phyloP scores from a whole-genome alignment of 2,329 filamentous ascomycete genomes.

The Fonsecaea monophora region DNA sequence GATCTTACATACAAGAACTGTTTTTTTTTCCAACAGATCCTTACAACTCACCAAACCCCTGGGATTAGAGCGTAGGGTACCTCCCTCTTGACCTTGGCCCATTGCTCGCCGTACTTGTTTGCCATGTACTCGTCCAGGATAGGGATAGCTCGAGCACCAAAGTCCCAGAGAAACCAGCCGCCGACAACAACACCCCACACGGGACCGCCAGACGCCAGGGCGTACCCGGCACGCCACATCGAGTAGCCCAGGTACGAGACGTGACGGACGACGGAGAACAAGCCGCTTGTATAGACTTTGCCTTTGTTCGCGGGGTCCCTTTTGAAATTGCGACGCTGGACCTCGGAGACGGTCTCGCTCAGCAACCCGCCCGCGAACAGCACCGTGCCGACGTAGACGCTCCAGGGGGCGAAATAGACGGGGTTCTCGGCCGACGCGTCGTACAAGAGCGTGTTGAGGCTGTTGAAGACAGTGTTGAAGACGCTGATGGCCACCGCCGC shows the following conservation, averaged over 20 bases:
- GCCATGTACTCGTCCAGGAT: slow-evolving; percentile 58
- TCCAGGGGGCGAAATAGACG: slow-evolving; percentile 25
- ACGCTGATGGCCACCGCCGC: slow-evolving; percentile 54
- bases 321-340: slow-evolving; percentile 63
- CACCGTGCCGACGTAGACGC: slow-evolving; percentile 56
- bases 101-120: slow-evolving; percentile 46
- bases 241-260: slow-evolving; percentile 63
- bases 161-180: slow-evolving; percentile 55
- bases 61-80: slow-evolving; percentile 52
- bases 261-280: slow-evolving; percentile 59
- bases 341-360: slow-evolving; percentile 63
- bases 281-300: slow-evolving; percentile 58
- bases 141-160: slow-evolving; percentile 54
- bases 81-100: slow-evolving; percentile 47
- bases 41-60: slow-evolving; percentile 41
- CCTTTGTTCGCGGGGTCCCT: slow-evolving; percentile 59
- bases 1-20: not conserved
- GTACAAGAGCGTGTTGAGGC: slow-evolving; percentile 63
- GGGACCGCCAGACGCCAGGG: slow-evolving; percentile 58
- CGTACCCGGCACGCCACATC: slow-evolving; percentile 59
- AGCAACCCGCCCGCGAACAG: slow-evolving; percentile 61
- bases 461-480: slow-evolving; percentile 64
- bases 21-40: too few relatives aligned
- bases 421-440: slow-evolving; percentile 49
- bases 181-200: slow-evolving; percentile 39